Conservation (phyloP, 129 eudicot species). For the carrot (Daucus carota) region DH1_v3.0 NC_030385.2:26192001-26192500, state of each 20-base stretch:
- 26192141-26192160: slow-evolving; percentile 18
- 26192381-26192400: slow-evolving; percentile 27
- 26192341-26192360: slow-evolving; percentile 20
- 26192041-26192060: not conserved
- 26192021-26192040: not conserved
- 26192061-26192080: not conserved
- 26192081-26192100: not conserved
- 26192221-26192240: slow-evolving; percentile 38
- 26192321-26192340: slow-evolving; percentile 22
- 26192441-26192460: not conserved
- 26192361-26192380: slow-evolving; percentile 27
- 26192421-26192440: slow-evolving; percentile 37
- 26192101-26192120: not conserved
- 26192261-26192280: slow-evolving; percentile 39
- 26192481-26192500: not conserved
- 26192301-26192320: slow-evolving; percentile 40
- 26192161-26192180: slow-evolving; percentile 7
- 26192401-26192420: slow-evolving; percentile 27
- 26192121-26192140: not conserved
- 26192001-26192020: not conserved
- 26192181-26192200: slow-evolving; percentile 19
- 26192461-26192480: not conserved
- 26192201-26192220: slow-evolving; percentile 19
- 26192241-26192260: slow-evolving; percentile 54
- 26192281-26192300: slow-evolving; percentile 45